These are phyloP conservation scores for Colletotrichum cuscutae DNA, from an alignment of 2,329 filamentous ascomycete genomes.

Conservation along the genomic window DNA sequence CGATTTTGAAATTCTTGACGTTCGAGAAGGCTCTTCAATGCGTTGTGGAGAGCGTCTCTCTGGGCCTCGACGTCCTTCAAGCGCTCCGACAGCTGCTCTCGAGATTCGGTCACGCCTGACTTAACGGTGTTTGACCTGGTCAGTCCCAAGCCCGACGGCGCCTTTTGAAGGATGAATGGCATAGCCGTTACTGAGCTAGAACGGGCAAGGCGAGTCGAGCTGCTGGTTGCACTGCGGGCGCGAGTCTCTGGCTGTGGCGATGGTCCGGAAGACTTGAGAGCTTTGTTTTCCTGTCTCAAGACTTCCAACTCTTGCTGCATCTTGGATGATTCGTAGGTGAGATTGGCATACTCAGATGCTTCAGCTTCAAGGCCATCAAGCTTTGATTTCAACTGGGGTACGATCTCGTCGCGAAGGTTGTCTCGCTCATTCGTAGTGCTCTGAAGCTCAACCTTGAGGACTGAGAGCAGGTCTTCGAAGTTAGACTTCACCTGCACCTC, in stretches of 20 bases:
- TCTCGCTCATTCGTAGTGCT: conserved; percentile 89
- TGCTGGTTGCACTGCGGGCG: conserved; percentile 40
- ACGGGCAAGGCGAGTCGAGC: conserved; percentile 56
- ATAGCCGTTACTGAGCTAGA: conserved; percentile 75
- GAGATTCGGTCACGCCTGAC: conserved; percentile 58
- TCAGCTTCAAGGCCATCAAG: conserved; percentile 83
- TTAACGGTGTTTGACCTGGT: conserved; percentile 71
- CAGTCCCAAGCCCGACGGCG: conserved; percentile 53
- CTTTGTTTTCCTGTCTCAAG: conserved; percentile 75
- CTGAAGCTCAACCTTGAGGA: conserved; percentile 84
- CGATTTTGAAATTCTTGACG: conserved; percentile 87
- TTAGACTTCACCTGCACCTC: conserved; percentile 91
- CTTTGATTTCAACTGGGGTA: conserved; percentile 80
- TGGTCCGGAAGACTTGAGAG: conserved; percentile 57
- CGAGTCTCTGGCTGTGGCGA: conserved; percentile 26
- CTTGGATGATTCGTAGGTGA: conserved; percentile 83
- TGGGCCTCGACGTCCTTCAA: conserved; percentile 95
- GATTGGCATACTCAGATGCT: conserved; percentile 75
- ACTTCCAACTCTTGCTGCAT: conserved; percentile 87
- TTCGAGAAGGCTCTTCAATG: conserved; percentile 85
- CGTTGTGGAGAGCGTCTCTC: conserved; percentile 89
- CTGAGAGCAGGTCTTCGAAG: conserved; percentile 90
- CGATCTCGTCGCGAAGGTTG: conserved; percentile 87
- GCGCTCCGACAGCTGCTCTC: conserved; percentile 78
- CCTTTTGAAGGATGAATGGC: conserved; percentile 49